Evolutionary conservation across 306 rosid genomes (phyloP).

Genomic region (Mimosa pudica): DNA sequence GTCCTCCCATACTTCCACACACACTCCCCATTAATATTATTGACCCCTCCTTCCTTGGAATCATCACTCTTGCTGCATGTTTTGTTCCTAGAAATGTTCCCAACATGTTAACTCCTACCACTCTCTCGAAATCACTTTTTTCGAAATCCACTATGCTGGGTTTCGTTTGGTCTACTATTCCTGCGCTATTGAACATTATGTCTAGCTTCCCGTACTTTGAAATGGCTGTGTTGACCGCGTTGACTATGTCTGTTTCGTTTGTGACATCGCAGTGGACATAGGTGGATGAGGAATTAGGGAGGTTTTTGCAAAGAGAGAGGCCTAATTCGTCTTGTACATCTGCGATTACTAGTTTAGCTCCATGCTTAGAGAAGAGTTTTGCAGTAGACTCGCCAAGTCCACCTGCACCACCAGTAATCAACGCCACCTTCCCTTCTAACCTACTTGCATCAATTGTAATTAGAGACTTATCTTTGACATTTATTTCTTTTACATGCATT

Average conservation of each 20-base stretch:
- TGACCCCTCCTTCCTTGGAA: slow-evolving; percentile 36
- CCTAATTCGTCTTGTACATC: slow-evolving; percentile 23
- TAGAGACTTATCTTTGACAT: not conserved
- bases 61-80: slow-evolving; percentile 57
- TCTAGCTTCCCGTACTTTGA: slow-evolving; percentile 47
- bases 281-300: not conserved
- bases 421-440: slow-evolving; percentile 65
- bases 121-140: slow-evolving; percentile 42
- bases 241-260: slow-evolving; percentile 43
- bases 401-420: slow-evolving; percentile 58
- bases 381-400: slow-evolving; percentile 58
- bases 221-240: slow-evolving; percentile 31
- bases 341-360: slow-evolving; percentile 53
- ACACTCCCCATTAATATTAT: slow-evolving; percentile 47
- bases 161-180: not conserved
- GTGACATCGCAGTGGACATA: slow-evolving; percentile 60
- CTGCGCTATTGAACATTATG: slow-evolving; percentile 64
- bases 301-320: not conserved
- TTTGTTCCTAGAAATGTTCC: slow-evolving; percentile 45
- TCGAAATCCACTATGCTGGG: slow-evolving; percentile 34
- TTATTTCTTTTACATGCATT: too few relatives aligned
- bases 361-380: slow-evolving; percentile 52
- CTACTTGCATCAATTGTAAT: not conserved
- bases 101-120: slow-evolving; percentile 43
- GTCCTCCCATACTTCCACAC: slow-evolving; percentile 35